These are phyloP conservation scores for Pichia nakasei DNA, from an alignment of 805 yeast genomes.

Conservation along the genomic window DNA sequence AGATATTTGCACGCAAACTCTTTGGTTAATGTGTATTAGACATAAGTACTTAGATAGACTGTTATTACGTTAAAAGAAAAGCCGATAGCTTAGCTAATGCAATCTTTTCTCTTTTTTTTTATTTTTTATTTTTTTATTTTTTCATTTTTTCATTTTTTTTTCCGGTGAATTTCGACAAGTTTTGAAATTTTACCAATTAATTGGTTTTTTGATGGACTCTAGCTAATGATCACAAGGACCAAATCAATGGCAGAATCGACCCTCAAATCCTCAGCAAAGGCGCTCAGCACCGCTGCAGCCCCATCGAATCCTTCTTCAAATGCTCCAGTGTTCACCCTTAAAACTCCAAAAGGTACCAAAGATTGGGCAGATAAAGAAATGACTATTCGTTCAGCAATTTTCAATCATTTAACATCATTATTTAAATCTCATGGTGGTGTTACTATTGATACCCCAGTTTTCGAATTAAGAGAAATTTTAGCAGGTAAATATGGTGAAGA, in stretches of 20 bases:
- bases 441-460: slow-evolving; percentile 97
- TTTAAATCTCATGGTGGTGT: slow-evolving; percentile 98
- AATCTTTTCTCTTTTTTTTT: too few species aligned
- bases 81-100: too few species aligned
- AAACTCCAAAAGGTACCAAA: slow-evolving; percentile 95
- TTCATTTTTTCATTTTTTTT: too few species aligned
- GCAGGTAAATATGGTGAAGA: slow-evolving; percentile 99
- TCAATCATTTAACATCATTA: slow-evolving; percentile 57
- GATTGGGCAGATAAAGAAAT: slow-evolving; percentile 99
- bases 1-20: slow-evolving; percentile 40
- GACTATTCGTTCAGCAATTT: slow-evolving; percentile 87
- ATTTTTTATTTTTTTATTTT: too few species aligned
- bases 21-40: slow-evolving; percentile 1
- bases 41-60: too few species aligned
- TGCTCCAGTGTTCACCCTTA: slow-evolving; percentile 47
- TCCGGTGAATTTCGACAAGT: too few species aligned
- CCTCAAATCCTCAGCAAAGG: neutral
- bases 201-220: neutral
- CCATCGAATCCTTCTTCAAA: neutral
- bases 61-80: too few species aligned
- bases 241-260: neutral
- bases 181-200: too few species aligned
- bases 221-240: neutral
- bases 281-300: neutral
- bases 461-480: slow-evolving; percentile 88